Base-by-base conservation (phyloP, 2,329 filamentous ascomycete genomes). In the Fusarium nygamai region DNA sequence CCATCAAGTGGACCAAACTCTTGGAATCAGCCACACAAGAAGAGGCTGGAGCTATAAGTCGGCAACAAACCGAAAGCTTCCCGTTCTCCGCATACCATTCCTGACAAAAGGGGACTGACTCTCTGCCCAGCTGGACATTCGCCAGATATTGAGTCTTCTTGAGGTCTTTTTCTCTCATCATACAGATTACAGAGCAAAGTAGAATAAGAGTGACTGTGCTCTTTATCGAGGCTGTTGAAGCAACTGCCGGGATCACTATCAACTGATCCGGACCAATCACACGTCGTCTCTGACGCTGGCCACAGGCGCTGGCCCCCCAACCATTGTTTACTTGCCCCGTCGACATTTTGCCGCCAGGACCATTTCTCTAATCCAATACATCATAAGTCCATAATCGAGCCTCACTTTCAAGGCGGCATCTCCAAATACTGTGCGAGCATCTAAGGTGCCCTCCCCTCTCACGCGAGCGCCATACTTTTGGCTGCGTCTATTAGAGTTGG, bases 301-400 rank as follows among this genome's bases (percentile, higher is more conserved):
- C 60, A 50, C 62, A 41, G 66, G 67, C 57, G 66, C 67, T 74
- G 71, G 71, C 71, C 72, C 72, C 68, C 72, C 72, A 74, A 74
- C 72, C 72, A 48, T 61, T 58, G 56, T 65, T 66, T 69, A 71
- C 61, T 50, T 61, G 64, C 27, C 64, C 65, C 24, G 20, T 47
- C 48, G n/a, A 48, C 44, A 48, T 61, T 71, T 67, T 63, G 57
- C 56, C 60, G 57, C 51, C 58, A 60, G 48, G 61, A 60, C 46
- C 39, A 33, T 61, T 50, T 51, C 41, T 51, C 24, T 29, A 38
- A 38, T 38, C 57, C 57, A 51, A 60, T 51, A 60, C 57, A 60
- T 61, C 64, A 69, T 68, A 60, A 60, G 54, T 70, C 70, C 47
- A 54, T 67, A 43, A 36, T 57, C 44, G 44, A 61, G 63, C 67